These are phyloP conservation scores for Pichia phayaonensis DNA, from an alignment of 805 yeast species.

Conservation along the genomic window DNA sequence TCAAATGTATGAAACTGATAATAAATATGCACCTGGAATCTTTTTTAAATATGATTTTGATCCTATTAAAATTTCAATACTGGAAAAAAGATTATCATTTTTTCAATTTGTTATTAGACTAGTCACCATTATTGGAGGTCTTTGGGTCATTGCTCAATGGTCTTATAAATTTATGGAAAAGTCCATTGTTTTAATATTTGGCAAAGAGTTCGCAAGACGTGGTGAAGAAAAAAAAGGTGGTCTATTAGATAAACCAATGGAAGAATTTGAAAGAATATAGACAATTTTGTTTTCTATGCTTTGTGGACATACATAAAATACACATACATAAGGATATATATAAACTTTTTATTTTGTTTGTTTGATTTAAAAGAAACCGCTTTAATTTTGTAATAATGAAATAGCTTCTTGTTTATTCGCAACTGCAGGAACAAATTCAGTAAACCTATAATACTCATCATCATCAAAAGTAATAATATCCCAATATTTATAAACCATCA, in stretches of 20 bases:
- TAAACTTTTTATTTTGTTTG: neutral
- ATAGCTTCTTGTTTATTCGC: constrained; percentile 13
- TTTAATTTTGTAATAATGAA: constrained; percentile 6
- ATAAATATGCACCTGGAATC: constrained; percentile 58
- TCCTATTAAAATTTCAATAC: constrained; percentile 63
- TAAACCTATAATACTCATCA: constrained; percentile 59
- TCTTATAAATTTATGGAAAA: constrained; percentile 50
- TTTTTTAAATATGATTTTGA: constrained; percentile 83
- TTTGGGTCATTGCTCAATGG: constrained; percentile 65
- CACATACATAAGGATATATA: neutral
- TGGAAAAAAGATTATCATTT: constrained; percentile 70
- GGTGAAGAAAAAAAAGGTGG: constrained; percentile 39
- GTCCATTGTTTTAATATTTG: constrained; percentile 42
- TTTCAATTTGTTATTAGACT: constrained; percentile 68
- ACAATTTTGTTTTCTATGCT: neutral
- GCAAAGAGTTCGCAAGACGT: constrained; percentile 45
- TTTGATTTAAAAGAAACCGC: no score
- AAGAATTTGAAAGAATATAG: constrained; percentile 23
- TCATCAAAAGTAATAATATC: constrained; percentile 93
- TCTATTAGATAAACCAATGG: constrained; percentile 23
- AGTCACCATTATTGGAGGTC: constrained; percentile 78
- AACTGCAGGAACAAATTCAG: constrained; percentile 21
- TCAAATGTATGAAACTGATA: constrained; percentile 33
- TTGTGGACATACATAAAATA: neutral
- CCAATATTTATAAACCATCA: constrained; percentile 97